These are phyloP conservation scores for Posidonia australis DNA, from an alignment of 106 monocot species.

Conservation along the genomic window DNA sequence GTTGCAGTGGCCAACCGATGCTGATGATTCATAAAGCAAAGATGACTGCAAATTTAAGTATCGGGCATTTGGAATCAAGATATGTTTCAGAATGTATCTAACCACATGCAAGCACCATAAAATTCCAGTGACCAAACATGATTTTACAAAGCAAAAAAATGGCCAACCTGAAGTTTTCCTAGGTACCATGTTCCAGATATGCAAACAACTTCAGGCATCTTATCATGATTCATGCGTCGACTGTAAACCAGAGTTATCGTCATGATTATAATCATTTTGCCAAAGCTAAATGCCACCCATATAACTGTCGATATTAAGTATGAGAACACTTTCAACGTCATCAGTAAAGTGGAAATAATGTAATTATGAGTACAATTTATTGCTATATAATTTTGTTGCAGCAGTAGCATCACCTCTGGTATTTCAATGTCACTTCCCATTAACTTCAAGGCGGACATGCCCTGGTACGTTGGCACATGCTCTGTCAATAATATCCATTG, in stretches of 20 bases:
- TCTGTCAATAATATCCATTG: slow-evolving; percentile 84
- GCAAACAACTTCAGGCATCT: slow-evolving; percentile 69
- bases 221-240: slow-evolving; percentile 90
- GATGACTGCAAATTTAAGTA: no score
- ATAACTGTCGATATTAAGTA: slow-evolving; percentile 81
- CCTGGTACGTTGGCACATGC: slow-evolving; percentile 79
- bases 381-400: no score
- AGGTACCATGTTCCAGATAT: slow-evolving; percentile 86
- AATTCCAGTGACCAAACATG: background rate
- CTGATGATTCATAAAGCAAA: no score
- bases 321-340: slow-evolving; percentile 76
- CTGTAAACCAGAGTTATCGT: slow-evolving; percentile 54
- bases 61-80: no score
- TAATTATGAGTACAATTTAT: background rate
- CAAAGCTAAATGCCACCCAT: slow-evolving; percentile 92
- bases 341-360: slow-evolving; percentile 13
- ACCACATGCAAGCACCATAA: background rate
- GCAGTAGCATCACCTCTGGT: slow-evolving; percentile 22
- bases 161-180: slow-evolving; percentile 73
- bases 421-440: slow-evolving; percentile 64
- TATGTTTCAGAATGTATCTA: no score
- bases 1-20: no score
- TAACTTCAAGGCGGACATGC: slow-evolving; percentile 78
- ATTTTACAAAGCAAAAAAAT: background rate
- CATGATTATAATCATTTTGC: slow-evolving; percentile 71